phyloP scores from a whole-genome alignment of 108 stramenopile species.

The Licmophora abbreviata region DNA sequence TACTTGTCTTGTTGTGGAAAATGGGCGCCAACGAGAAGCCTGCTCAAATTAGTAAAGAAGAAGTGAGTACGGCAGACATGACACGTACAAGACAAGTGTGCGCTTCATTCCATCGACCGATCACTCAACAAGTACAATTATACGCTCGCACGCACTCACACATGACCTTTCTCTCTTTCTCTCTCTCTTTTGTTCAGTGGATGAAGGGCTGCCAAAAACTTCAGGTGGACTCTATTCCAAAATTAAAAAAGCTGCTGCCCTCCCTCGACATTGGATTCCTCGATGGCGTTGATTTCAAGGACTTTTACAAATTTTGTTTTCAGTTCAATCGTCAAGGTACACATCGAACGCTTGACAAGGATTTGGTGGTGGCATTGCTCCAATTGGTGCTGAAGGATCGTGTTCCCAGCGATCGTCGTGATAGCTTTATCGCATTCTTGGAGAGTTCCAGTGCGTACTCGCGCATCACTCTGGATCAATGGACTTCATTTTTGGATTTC shows the following conservation, averaged over 20 bases:
- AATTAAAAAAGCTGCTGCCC: conserved; percentile 54
- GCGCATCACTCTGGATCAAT: conserved; percentile 82
- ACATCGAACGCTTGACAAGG: conserved; percentile 86
- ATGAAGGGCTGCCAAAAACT: conserved; percentile 47
- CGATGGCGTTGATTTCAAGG: conserved; percentile 73
- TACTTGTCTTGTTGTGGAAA: conserved; percentile 82
- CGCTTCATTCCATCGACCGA: too few species aligned
- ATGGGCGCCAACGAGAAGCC: conserved; percentile 76
- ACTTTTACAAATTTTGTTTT: conserved; percentile 91
- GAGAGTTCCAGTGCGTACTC: conserved; percentile 47
- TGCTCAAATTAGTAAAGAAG: conserved; percentile 64
- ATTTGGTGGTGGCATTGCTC: conserved; percentile 71
- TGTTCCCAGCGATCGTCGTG: conserved; percentile 51
- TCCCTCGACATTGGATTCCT: conserved; percentile 83
- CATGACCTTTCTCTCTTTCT: too few species aligned
- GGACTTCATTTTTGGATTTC: conserved; percentile 84
- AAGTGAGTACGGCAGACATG: conserved; percentile 33
- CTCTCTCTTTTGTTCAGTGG: conserved; percentile 20
- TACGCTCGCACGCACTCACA: conserved; percentile 10
- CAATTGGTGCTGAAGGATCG: conserved; percentile 44
- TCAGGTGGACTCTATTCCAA: conserved; percentile 51
- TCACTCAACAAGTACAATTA: too few species aligned
- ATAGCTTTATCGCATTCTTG: conserved; percentile 56
- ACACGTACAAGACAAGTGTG: too few species aligned
- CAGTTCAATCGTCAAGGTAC: conserved; percentile 88